Evolutionary conservation across 1,284 basidiomycete genomes (phyloP).

Genomic region (Wallemia mellicola): DNA sequence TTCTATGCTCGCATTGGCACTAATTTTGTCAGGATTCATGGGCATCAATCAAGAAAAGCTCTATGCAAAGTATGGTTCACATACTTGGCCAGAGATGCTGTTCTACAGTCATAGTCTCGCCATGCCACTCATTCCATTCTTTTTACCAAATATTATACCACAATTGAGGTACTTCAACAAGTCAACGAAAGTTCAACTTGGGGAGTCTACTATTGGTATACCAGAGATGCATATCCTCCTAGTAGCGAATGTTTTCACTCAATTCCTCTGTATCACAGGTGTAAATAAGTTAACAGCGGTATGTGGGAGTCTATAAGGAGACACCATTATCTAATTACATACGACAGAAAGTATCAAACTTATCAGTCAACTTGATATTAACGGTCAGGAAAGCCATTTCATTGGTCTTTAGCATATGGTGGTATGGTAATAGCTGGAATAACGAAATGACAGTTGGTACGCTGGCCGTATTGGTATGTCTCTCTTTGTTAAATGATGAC

Average conservation of each 20-base stretch:
- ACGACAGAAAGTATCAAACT: slow-evolving; percentile 28
- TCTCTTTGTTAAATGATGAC: too few species aligned
- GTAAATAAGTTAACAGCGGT: slow-evolving; percentile 48
- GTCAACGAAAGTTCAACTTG: too few species aligned
- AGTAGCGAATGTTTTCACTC: slow-evolving; percentile 47
- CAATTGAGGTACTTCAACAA: slow-evolving; percentile 12
- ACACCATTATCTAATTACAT: background rate
- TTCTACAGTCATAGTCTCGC: slow-evolving; percentile 43
- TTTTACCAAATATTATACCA: slow-evolving; percentile 26
- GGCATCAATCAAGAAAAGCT: slow-evolving; percentile 66
- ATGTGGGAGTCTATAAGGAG: slow-evolving; percentile 4
- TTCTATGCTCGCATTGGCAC: slow-evolving; percentile 35
- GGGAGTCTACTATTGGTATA: slow-evolving; percentile 18
- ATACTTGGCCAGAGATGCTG: slow-evolving; percentile 63
- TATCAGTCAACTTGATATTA: slow-evolving; percentile 62
- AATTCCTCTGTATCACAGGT: slow-evolving; percentile 63
- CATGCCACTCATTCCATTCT: slow-evolving; percentile 39
- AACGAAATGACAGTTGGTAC: slow-evolving; percentile 21
- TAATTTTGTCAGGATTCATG: slow-evolving; percentile 50
- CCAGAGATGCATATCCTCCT: slow-evolving; percentile 38
- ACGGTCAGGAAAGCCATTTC: slow-evolving; percentile 70
- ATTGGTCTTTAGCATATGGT: slow-evolving; percentile 39
- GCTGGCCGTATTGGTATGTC: slow-evolving; percentile 34
- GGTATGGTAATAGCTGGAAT: slow-evolving; percentile 14
- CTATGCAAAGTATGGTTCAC: slow-evolving; percentile 29